These are phyloP conservation scores for Dalechampia spathulata DNA, from an alignment of 441 rosid species.

Conservation along the genomic window DNA sequence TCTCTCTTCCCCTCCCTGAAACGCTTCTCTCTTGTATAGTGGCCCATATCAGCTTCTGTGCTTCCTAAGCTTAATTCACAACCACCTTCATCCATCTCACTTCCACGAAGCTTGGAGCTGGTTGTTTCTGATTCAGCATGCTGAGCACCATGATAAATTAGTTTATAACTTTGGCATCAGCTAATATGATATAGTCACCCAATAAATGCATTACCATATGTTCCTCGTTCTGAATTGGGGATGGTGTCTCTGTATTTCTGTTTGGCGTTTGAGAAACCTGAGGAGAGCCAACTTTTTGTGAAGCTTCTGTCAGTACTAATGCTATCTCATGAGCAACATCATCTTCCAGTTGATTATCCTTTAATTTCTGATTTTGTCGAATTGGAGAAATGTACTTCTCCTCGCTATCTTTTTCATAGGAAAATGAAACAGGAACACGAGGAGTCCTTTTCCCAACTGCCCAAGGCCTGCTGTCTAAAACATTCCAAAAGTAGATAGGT, in stretches of 20 bases:
- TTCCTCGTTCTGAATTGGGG: slow-evolving; percentile 45
- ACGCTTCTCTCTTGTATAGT: slow-evolving; percentile 29
- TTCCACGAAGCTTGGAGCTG: slow-evolving; percentile 50
- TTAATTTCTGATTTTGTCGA: slow-evolving; percentile 45
- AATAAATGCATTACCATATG: slow-evolving; percentile 43
- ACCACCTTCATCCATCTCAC: slow-evolving; percentile 58
- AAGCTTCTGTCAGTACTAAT: slow-evolving; percentile 62
- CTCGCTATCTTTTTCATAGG: slow-evolving; percentile 38
- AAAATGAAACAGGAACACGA: slow-evolving; percentile 63
- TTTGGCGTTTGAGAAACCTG: slow-evolving; percentile 49
- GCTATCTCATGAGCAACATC: slow-evolving; percentile 70
- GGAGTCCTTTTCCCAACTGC: slow-evolving; percentile 95
- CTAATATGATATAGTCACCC: slow-evolving; percentile 1
- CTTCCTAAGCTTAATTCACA: slow-evolving; percentile 66
- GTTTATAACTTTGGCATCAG: slow-evolving; percentile 5
- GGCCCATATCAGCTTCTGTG: slow-evolving; percentile 47
- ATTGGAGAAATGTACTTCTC: slow-evolving; percentile 54
- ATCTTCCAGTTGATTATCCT: slow-evolving; percentile 44
- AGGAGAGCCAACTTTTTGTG: slow-evolving; percentile 63
- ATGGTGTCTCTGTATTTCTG: slow-evolving; percentile 31
- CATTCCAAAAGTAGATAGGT: too few species aligned
- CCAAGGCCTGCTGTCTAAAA: slow-evolving; percentile 62
- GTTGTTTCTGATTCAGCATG: slow-evolving; percentile 57
- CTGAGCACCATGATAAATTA: slow-evolving; percentile 35
- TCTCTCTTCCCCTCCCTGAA: slow-evolving; percentile 41